phyloP scores from a whole-genome alignment of 257 asterid species.

The Nicotiana benthamiana region DNA sequence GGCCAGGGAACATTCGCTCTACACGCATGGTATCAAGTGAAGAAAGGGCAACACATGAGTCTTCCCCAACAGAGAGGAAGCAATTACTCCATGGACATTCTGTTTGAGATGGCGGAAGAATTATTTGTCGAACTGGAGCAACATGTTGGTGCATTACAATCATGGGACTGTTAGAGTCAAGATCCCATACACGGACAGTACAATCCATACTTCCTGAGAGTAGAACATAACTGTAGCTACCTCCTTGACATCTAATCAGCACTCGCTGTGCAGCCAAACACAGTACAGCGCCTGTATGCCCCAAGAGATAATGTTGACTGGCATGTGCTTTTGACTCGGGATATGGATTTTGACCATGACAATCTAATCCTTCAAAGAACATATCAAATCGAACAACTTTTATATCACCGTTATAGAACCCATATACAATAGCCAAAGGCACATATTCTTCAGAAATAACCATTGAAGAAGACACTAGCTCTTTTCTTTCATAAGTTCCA shows the following conservation, averaged over 20 bases:
- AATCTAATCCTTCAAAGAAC: slow-evolving; percentile 44
- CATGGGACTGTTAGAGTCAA: slow-evolving; percentile 58
- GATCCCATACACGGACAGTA: slow-evolving; percentile 91
- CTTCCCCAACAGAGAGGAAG: slow-evolving; percentile 80
- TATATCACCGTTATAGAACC: slow-evolving; percentile 73
- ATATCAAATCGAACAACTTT: slow-evolving; percentile 56
- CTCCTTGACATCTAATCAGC: slow-evolving; percentile 37
- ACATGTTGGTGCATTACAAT: slow-evolving; percentile 83
- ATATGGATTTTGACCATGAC: slow-evolving; percentile 24
- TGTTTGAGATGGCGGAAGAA: slow-evolving; percentile 65
- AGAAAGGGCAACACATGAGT: slow-evolving; percentile 64
- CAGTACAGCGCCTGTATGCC: slow-evolving; percentile 81
- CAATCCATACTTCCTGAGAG: slow-evolving; percentile 92
- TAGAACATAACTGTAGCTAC: slow-evolving; percentile 55
- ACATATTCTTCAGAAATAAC: slow-evolving; percentile 63
- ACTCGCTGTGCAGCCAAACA: slow-evolving; percentile 84
- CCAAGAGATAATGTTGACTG: slow-evolving; percentile 46
- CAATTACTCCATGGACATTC: slow-evolving; percentile 84
- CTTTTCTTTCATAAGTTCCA: slow-evolving; percentile 29
- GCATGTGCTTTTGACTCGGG: slow-evolving; percentile 29
- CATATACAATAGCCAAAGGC: slow-evolving; percentile 83
- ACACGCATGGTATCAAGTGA: slow-evolving; percentile 77
- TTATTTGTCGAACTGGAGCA: slow-evolving; percentile 85
- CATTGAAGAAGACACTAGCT: slow-evolving; percentile 81
- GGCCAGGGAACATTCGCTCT: slow-evolving; percentile 96